Evolutionary conservation across 495 filamentous ascomycete species (phyloP), one percentile per base, ranked within the genome.

Genomic region (Acidiella bohemica): DNA sequence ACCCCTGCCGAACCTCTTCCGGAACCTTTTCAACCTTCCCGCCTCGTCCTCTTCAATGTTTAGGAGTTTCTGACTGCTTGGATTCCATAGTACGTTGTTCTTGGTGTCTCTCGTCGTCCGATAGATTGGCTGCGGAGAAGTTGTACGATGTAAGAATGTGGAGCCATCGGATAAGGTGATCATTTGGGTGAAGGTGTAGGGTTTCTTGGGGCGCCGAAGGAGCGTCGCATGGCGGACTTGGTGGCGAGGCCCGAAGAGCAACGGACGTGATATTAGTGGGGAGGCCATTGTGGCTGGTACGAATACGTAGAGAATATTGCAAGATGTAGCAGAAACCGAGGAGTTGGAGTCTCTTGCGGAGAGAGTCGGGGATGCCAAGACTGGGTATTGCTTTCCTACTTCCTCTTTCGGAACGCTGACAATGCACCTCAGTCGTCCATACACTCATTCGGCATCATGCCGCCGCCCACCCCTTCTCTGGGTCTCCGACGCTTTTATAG

Each of bases 41-140:
- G 90, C 92, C 74, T 96, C 90, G 56, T 97, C 90, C 44, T 88
- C 76, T 61, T 96, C 92, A 39, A 95, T 70, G 53, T 86, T 92
- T 55, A 76, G 63, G 57, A 97, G 62, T 39, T 78, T 76, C 56
- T 75, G 73, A 43, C 75, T 71, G 25, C 66, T 72, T 2, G 90
- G 92, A 58, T 96, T 90, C 90, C 90, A 97, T 21, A 94, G 60
- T 3, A 78, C 64, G 44, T 82, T 74, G 68, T 96, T 97, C 49
- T 82, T 75, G 32, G 75, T 79, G 69, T 97, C 90, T 59, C 88
- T 85, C 29, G 71, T 75, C 38, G 68, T 72, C 42, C 72, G 72
- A 70, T 85, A 82, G 29, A 96, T 63, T 2, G 83, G 80, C 11
- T 63, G 48, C 2, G 90, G 90, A 7, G 78, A 84, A 10, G 88